phyloP scores from a whole-genome alignment of 352 stramenopile species.

The Phytophthora sp. region DNA sequence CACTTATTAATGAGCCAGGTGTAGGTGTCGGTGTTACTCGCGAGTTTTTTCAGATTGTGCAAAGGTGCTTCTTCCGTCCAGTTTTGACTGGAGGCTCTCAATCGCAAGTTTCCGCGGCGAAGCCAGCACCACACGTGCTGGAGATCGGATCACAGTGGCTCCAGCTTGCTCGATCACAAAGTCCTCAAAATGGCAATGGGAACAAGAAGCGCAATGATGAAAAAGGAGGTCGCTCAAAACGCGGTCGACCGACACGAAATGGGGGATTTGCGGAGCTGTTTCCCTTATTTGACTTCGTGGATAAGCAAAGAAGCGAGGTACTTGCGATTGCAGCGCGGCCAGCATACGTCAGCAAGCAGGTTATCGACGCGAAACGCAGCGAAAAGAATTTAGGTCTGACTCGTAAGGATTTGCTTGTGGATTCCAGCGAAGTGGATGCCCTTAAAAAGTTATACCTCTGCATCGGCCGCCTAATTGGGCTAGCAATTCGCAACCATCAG shows the following conservation, averaged over 20 bases:
- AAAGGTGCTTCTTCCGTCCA: slow-evolving; percentile 63
- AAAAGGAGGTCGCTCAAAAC: slow-evolving; percentile 1
- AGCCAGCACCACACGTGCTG: slow-evolving; percentile 41
- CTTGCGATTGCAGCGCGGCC: slow-evolving; percentile 43
- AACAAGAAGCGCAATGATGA: slow-evolving; percentile 7
- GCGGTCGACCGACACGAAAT: not conserved
- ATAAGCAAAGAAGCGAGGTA: slow-evolving; percentile 34
- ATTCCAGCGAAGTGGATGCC: slow-evolving; percentile 38
- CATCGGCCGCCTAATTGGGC: slow-evolving; percentile 61
- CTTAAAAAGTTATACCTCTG: slow-evolving; percentile 72
- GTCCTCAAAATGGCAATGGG: slow-evolving; percentile 6
- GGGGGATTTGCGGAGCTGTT: slow-evolving; percentile 44
- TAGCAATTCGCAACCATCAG: slow-evolving; percentile 78
- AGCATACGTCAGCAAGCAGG: slow-evolving; percentile 33
- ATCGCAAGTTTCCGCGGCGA: not conserved
- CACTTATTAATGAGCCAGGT: slow-evolving; percentile 70
- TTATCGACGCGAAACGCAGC: slow-evolving; percentile 46
- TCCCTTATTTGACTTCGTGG: slow-evolving; percentile 60
- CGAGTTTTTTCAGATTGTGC: slow-evolving; percentile 81
- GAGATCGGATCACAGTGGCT: slow-evolving; percentile 75
- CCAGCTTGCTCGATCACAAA: slow-evolving; percentile 53
- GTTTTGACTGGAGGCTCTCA: slow-evolving; percentile 15
- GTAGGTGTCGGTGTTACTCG: slow-evolving; percentile 68
- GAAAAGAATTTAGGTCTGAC: slow-evolving; percentile 39
- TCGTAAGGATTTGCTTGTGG: slow-evolving; percentile 45